Conservation (phyloP, 495 filamentous ascomycete species). For the Viridothelium virens region DNA sequence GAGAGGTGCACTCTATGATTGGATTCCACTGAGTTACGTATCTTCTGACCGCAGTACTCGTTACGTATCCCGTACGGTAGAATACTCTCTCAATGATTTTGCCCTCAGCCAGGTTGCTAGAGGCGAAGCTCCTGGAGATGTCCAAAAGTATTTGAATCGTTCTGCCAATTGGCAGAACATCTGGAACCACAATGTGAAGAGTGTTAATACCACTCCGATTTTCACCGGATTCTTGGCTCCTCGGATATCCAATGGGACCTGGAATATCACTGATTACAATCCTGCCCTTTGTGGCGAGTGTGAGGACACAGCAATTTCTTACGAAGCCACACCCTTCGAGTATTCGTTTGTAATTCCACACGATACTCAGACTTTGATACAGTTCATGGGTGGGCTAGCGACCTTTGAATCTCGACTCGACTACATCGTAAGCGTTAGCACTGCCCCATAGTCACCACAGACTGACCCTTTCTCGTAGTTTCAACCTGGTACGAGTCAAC, state of each 20-base stretch:
- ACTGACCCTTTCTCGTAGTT: constrained; percentile 13
- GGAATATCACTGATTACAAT: constrained; percentile 28
- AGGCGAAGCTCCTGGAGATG: constrained; percentile 28
- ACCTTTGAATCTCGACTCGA: constrained; percentile 32
- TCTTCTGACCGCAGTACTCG: constrained; percentile 27
- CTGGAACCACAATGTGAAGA: constrained; percentile 25
- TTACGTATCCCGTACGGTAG: constrained; percentile 29
- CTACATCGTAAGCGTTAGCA: constrained; percentile 18
- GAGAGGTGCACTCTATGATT: constrained; percentile 33
- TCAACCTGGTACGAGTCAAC: constrained; percentile 27
- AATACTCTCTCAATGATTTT: constrained; percentile 37
- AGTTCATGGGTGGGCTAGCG: constrained; percentile 32
- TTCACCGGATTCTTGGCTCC: constrained; percentile 36
- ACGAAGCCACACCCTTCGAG: constrained; percentile 32
- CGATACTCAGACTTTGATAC: constrained; percentile 32
- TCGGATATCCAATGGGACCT: constrained; percentile 27
- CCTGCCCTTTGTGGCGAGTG: constrained; percentile 31
- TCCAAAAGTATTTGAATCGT: constrained; percentile 27
- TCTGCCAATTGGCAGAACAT: constrained; percentile 31
- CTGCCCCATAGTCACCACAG: not conserved
- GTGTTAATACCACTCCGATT: constrained; percentile 18
- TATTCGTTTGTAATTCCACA: constrained; percentile 33
- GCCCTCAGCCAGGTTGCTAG: constrained; percentile 30
- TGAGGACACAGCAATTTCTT: constrained; percentile 27
- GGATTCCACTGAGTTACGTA: constrained; percentile 32